Conservation (phyloP, 768 basidiomycete species). For the Pulveroboletus ravenelii region DNA sequence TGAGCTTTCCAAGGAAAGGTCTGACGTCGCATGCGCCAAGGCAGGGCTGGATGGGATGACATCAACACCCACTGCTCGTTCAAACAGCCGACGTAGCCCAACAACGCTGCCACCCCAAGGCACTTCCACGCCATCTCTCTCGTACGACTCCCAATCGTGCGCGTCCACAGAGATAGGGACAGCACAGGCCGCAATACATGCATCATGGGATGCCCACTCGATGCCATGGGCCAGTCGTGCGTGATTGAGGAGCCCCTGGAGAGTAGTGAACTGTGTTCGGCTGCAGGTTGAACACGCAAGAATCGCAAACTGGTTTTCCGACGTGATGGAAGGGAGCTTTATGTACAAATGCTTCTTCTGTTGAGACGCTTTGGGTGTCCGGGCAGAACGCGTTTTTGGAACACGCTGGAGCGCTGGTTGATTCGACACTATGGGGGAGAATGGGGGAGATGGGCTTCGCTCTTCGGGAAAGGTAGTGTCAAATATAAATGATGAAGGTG, state of each 20-base stretch:
- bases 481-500: constrained; percentile 35
- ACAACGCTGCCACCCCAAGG: constrained; percentile 35
- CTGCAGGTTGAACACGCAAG: constrained; percentile 42
- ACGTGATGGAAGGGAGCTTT: constrained; percentile 28
- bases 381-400: constrained; percentile 26
- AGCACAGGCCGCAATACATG: constrained; percentile 45
- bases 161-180: constrained; percentile 32
- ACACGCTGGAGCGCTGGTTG: constrained; percentile 14
- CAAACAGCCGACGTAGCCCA: constrained; percentile 44
- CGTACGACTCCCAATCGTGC: constrained; percentile 32
- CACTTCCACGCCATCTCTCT: constrained; percentile 37
- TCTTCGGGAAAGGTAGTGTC: constrained; percentile 21
- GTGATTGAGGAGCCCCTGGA: constrained; percentile 51
- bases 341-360: constrained; percentile 39
- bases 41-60: constrained; percentile 13
- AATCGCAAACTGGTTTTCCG: constrained; percentile 27
- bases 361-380: constrained; percentile 25
- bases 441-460: constrained; percentile 20
- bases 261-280: constrained; percentile 45
- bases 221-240: constrained; percentile 45
- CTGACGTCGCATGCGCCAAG: not conserved
- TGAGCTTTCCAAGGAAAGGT: constrained; percentile 2
- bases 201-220: constrained; percentile 49
- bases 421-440: constrained; percentile 14
- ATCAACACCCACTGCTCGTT: constrained; percentile 44